phyloP scores from a whole-genome alignment of 2,329 filamentous ascomycete genomes.

The Fusarium sp. region DNA sequence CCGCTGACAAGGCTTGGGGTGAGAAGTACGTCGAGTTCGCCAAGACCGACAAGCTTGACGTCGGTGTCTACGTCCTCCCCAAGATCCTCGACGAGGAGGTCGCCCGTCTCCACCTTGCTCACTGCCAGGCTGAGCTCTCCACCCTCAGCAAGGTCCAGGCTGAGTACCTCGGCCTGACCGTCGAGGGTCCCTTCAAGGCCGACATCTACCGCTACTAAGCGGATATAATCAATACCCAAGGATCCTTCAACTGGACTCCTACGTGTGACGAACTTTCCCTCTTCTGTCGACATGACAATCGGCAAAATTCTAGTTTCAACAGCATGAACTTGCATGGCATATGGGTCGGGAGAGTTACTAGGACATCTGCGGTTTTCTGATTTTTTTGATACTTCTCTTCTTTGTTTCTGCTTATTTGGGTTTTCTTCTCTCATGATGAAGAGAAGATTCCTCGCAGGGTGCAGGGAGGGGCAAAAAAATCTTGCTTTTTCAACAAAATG shows the following conservation, averaged over 20 bases:
- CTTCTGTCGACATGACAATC: slow-evolving; percentile 48
- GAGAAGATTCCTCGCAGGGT: slow-evolving; percentile 44
- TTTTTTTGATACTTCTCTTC: slow-evolving; percentile 41
- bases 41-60: slow-evolving; percentile 87
- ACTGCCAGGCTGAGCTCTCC: slow-evolving; percentile 95
- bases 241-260: slow-evolving; percentile 55
- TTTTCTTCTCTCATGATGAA: slow-evolving; percentile 29
- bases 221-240: slow-evolving; percentile 51
- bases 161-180: slow-evolving; percentile 89
- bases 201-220: slow-evolving; percentile 68
- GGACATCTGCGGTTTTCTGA: slow-evolving; percentile 42
- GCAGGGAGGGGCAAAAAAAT: slow-evolving; percentile 51
- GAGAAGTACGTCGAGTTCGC: slow-evolving; percentile 97
- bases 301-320: slow-evolving; percentile 57
- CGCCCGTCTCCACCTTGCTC: slow-evolving; percentile 89
- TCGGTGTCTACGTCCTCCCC: slow-evolving; percentile 92
- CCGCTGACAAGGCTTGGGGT: slow-evolving; percentile 84
- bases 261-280: slow-evolving; percentile 51
- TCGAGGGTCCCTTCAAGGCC: slow-evolving; percentile 94
- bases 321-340: slow-evolving; percentile 58
- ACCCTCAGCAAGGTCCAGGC: slow-evolving; percentile 87
- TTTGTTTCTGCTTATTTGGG: slow-evolving; percentile 41
- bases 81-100: slow-evolving; percentile 99
- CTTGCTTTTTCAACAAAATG: slow-evolving; percentile 56
- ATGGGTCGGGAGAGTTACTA: slow-evolving; percentile 47